These are phyloP conservation scores for Xylaria castorea DNA, from an alignment of 495 filamentous ascomycete species.

Conservation along the genomic window DNA sequence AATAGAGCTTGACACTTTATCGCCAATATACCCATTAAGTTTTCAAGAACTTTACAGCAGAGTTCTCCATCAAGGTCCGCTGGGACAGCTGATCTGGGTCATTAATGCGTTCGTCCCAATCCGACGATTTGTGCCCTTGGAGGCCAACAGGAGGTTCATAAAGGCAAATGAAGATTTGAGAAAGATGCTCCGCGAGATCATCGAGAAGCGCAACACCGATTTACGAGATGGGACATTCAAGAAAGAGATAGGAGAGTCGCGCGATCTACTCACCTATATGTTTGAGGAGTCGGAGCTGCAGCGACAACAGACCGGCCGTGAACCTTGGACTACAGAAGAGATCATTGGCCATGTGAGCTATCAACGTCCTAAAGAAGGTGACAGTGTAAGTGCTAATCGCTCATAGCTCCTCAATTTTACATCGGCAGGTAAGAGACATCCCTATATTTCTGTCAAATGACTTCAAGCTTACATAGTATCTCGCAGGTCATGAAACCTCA, in stretches of 20 bases:
- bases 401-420: slow-evolving; percentile 5
- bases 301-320: slow-evolving; percentile 29
- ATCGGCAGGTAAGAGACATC: slow-evolving; percentile 8
- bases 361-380: not conserved
- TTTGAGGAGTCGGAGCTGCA: slow-evolving; percentile 34
- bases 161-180: slow-evolving; percentile 33
- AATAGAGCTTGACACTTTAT: slow-evolving; percentile 66
- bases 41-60: slow-evolving; percentile 37
- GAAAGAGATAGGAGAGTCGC: slow-evolving; percentile 29
- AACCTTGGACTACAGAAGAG: slow-evolving; percentile 35
- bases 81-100: slow-evolving; percentile 41
- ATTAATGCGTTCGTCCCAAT: slow-evolving; percentile 41
- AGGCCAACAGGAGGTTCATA: slow-evolving; percentile 36
- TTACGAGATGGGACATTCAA: slow-evolving; percentile 33
- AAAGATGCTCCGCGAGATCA: slow-evolving; percentile 36
- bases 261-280: slow-evolving; percentile 38
- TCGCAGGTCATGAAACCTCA: slow-evolving; percentile 38
- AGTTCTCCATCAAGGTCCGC: slow-evolving; percentile 40
- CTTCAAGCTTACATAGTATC: not conserved
- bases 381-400: not conserved
- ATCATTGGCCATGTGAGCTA: slow-evolving; percentile 37
- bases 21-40: slow-evolving; percentile 41
- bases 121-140: slow-evolving; percentile 35
- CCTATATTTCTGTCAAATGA: not conserved
- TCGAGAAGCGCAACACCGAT: slow-evolving; percentile 34